Evolutionary conservation across 352 stramenopile genomes (phyloP).

Genomic region (Pythium pectinolyticum): DNA sequence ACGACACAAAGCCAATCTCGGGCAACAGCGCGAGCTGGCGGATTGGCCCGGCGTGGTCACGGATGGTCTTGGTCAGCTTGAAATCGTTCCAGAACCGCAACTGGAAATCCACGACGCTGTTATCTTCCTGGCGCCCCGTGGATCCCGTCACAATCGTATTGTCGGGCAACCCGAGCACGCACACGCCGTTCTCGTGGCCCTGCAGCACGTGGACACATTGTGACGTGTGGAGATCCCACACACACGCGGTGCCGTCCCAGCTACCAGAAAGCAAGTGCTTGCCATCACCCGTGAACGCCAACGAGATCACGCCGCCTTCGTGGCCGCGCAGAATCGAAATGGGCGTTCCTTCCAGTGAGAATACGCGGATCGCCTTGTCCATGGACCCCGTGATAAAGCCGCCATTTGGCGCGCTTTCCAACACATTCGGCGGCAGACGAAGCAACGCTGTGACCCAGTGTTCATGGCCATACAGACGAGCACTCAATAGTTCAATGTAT

Average conservation of each 20-base stretch:
- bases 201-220: conserved; percentile 58
- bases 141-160: conserved; percentile 72
- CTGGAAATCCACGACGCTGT: conserved; percentile 76
- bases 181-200: conserved; percentile 83
- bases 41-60: conserved; percentile 69
- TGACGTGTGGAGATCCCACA: conserved; percentile 62
- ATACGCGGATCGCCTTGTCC: conserved; percentile 80
- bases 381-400: conserved; percentile 79
- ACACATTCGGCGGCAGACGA: conserved; percentile 32
- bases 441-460: conserved; percentile 80
- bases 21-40: conserved; percentile 67
- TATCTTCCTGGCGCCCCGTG: conserved; percentile 73
- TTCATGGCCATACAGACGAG: conserved; percentile 72
- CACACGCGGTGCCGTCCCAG: conserved; percentile 78
- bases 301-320: conserved; percentile 76
- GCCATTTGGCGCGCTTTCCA: conserved; percentile 29
- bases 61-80: conserved; percentile 50
- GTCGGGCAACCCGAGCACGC: conserved; percentile 64
- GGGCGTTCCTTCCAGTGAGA: conserved; percentile 44
- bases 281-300: conserved; percentile 41
- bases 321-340: conserved; percentile 53
- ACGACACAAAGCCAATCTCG: conserved; percentile 77
- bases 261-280: conserved; percentile 69
- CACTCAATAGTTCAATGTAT: conserved; percentile 50
- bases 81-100: conserved; percentile 73